Evolutionary conservation across 768 basidiomycete genomes (phyloP), one percentile per base, ranked within the genome.

Genomic region (Tricholoma hemisulphureum): DNA sequence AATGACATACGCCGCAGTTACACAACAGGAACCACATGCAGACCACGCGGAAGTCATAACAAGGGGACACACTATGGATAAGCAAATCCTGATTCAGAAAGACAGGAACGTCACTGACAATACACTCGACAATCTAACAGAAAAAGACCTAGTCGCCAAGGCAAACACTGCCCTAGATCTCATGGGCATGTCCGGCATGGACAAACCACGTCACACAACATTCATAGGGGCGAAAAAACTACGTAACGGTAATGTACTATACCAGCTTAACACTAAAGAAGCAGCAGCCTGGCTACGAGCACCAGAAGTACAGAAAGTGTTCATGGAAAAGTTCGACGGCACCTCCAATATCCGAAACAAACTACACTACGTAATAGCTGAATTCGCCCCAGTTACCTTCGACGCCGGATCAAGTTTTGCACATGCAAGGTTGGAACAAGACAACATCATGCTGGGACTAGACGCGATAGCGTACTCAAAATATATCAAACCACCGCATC

Each of bases 401-500:
- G 52, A 61, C 48, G 60, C 64, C 0, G 41, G 4, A 28, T 24
- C 0, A 10, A 31, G 4, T 65, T 65, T 2, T 49, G 52, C 29
- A 0, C 35, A 63, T 4, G 18, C 46, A 1, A 13, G 6, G 5
- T 23, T 67, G 0, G 70, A 72, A 31, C 13, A 48, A 0, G 58
- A 56, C 14, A 69, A 61, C 29, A n/a, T n/a, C n/a, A 43, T 34
- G 16, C 34, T 69, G 0, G 18, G 28, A 5, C 1, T 23, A 0
- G 55, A 57, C 0, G 24, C 37, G 9, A 61, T 74, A 2, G 26
- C 29, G 14, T 26, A n/a, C 3, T 66, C 66, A 3, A 52, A 60
- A 6, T 76, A 60, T 63, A 67, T 74, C n/a, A 74, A 74, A 41
- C 60, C 67, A 0, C n/a, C 52, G 0, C 58, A 63, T 8, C 20